Conservation (phyloP, 805 yeast genomes). For the Kluyveromyces aestuarii region DNA sequence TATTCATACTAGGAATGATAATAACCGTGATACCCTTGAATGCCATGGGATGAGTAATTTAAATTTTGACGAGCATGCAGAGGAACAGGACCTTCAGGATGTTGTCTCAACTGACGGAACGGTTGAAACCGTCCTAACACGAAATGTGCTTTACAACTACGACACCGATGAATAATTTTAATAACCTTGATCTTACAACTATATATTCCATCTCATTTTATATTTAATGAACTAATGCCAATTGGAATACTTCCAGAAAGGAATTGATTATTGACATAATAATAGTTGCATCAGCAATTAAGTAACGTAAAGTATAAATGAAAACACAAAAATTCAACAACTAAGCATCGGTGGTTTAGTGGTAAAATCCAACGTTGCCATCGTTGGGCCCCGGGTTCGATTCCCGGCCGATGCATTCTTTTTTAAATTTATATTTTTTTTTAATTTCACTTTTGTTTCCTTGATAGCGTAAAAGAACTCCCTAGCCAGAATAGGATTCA, state of each 20-base stretch:
- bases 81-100: not conserved
- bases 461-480: not conserved
- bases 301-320: no score
- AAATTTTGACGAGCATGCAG: not conserved
- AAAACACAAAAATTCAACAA: no score
- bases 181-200: not conserved
- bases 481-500: not conserved
- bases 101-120: slow-evolving; percentile 11
- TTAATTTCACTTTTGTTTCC: not conserved
- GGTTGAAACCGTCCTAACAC: slow-evolving; percentile 23
- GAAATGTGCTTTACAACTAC: slow-evolving; percentile 23
- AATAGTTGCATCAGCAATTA: no score
- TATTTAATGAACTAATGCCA: no score
- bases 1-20: not conserved
- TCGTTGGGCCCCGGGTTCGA: slow-evolving; percentile 29
- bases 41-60: not conserved
- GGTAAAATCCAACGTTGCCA: slow-evolving; percentile 29
- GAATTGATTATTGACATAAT: no score
- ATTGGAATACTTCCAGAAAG: not conserved
- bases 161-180: slow-evolving; percentile 3
- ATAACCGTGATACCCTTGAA: not conserved
- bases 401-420: slow-evolving; percentile 23
- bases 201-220: not conserved
- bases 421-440: not conserved
- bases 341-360: slow-evolving; percentile 25